Conservation (phyloP, 257 asterid species). For the Solanum dulcamara region DNA sequence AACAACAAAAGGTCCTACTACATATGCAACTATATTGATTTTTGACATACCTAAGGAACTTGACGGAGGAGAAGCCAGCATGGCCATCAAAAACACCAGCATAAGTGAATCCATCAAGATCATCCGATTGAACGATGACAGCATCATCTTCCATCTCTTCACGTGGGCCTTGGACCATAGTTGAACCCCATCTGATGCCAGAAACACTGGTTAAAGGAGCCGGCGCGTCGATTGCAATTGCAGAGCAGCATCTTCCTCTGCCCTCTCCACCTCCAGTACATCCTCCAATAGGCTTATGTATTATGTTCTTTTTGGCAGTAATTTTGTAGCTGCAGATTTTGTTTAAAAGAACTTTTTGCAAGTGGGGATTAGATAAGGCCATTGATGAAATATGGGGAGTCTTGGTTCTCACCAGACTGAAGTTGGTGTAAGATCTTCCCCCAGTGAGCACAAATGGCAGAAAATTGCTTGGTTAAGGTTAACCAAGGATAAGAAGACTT, state of each 20-base stretch:
- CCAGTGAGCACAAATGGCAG: not conserved
- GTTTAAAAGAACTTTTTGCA: constrained; percentile 43
- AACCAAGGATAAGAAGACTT: constrained; percentile 30
- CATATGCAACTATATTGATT: not conserved
- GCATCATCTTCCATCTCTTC: constrained; percentile 97
- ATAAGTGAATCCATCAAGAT: constrained; percentile 52
- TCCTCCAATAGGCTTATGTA: constrained; percentile 15
- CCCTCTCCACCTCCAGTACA: constrained; percentile 2
- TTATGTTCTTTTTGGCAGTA: constrained; percentile 10
- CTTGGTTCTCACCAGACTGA: not conserved
- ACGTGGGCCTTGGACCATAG: constrained; percentile 67
- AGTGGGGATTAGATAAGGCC: constrained; percentile 57
- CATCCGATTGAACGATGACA: constrained; percentile 49
- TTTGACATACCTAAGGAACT: constrained; percentile 52
- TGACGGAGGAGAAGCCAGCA: constrained; percentile 82
- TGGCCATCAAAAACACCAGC: constrained; percentile 97
- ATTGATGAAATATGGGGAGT: constrained; percentile 13
- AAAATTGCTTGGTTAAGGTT: constrained; percentile 32
- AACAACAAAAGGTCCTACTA: not conserved
- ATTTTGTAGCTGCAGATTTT: constrained; percentile 20
- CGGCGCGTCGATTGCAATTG: constrained; percentile 67
- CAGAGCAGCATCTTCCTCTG: constrained; percentile 45
- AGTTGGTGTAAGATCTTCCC: not conserved
- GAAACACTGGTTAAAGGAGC: constrained; percentile 42
- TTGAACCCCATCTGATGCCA: constrained; percentile 70